A percentile compares a stretch with the other conserved stretches of the same genome.
Conservation (phyloP, 2,329 filamentous ascomycete species). For the Penicillium sp. region DNA sequence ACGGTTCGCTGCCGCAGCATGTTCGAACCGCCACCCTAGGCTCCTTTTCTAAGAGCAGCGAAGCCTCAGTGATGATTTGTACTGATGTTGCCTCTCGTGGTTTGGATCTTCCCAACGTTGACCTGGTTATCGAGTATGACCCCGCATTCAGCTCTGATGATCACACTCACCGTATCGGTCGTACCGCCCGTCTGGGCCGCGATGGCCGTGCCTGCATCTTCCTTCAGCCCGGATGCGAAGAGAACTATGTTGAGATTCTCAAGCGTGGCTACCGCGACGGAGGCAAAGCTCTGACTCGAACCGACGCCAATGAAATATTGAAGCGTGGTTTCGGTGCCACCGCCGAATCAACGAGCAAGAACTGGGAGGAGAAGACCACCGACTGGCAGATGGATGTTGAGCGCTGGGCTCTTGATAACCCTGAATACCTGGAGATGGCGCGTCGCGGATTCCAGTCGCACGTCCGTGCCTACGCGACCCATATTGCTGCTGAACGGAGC, state of each 20-base stretch:
- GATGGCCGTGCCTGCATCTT: constrained; percentile 86
- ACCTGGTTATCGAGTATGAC: constrained; percentile 94
- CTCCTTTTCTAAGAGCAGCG: constrained; percentile 71
- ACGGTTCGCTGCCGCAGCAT: constrained; percentile 86
- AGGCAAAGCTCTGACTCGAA: constrained; percentile 63
- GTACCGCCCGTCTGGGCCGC: constrained; percentile 88
- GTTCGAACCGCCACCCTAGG: constrained; percentile 83
- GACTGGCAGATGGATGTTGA: constrained; percentile 67
- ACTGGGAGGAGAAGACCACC: constrained; percentile 67
- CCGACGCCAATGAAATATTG: constrained; percentile 65
- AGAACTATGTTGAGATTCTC: constrained; percentile 81
- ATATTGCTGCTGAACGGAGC: constrained; percentile 77
- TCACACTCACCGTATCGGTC: constrained; percentile 90
- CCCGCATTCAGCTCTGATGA: constrained; percentile 91
- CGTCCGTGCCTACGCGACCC: constrained; percentile 91
- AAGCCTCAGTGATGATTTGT: constrained; percentile 81
- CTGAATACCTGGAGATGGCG: constrained; percentile 74
- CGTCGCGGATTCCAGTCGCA: constrained; percentile 87
- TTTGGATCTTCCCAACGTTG: constrained; percentile 91
- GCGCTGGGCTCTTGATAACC: constrained; percentile 63
- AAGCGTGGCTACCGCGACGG: constrained; percentile 67
- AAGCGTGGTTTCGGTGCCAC: constrained; percentile 62
- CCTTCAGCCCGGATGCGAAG: constrained; percentile 85
- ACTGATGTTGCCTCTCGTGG: constrained; percentile 96
- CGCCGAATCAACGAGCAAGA: constrained; percentile 42